These are phyloP conservation scores for Ploettnerulaceae sp. DNA, from an alignment of 2,329 filamentous ascomycete genomes.

Conservation along the genomic window DNA sequence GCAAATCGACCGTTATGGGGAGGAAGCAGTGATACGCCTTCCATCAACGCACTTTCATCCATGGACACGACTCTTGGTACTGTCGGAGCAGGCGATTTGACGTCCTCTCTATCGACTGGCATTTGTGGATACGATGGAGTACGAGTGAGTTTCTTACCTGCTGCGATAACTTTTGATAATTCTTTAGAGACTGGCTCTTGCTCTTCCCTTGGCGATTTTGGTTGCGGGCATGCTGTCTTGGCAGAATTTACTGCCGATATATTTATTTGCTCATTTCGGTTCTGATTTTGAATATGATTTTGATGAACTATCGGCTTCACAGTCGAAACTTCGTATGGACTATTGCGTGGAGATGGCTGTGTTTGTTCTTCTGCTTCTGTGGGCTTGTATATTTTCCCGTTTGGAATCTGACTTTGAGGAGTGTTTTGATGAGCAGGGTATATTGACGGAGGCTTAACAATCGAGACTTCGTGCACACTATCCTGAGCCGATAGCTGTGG, in stretches of 20 bases:
- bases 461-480: constrained; percentile 2
- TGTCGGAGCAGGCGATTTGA: constrained; percentile 8
- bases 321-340: too few species aligned
- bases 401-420: too few species aligned
- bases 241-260: too few species aligned
- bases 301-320: too few species aligned
- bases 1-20: neutral
- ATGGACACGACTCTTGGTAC: constrained; percentile 8
- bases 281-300: too few species aligned
- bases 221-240: neutral
- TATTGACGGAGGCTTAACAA: neutral
- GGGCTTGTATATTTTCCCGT: too few species aligned
- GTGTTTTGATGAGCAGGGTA: neutral
- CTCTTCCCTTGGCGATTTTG: constrained; percentile 1
- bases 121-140: constrained; percentile 11
- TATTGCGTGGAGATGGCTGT: too few species aligned
- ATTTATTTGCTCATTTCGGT: neutral
- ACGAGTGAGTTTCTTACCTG: constrained; percentile 6
- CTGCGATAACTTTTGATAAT: neutral
- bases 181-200: neutral
- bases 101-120: constrained; percentile 8
- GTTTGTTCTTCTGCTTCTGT: too few species aligned
- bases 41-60: constrained; percentile 10
- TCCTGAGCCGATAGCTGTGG: neutral
- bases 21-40: neutral